These are phyloP conservation scores for Trichophyton equinum DNA, from an alignment of 2,329 filamentous ascomycete species.

Conservation along the genomic window DNA sequence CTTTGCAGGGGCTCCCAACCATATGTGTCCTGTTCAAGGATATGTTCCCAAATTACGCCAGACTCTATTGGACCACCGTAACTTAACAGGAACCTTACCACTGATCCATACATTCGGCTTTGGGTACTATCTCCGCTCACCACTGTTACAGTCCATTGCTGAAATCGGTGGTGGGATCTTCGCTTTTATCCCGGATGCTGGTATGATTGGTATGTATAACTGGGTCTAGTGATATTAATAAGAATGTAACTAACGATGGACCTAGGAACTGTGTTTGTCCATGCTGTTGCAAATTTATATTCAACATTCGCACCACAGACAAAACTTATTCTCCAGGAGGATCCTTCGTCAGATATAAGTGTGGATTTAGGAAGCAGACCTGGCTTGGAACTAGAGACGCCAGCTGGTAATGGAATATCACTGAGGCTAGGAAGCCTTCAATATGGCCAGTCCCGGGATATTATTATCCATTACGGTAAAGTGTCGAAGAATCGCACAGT, in stretches of 20 bases:
- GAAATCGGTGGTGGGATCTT: conserved; percentile 47
- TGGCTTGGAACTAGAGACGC: conserved; percentile 29
- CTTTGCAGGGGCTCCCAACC: conserved; percentile 34
- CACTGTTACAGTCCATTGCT: conserved; percentile 47
- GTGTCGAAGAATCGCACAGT: conserved; percentile 10
- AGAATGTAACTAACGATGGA: background rate
- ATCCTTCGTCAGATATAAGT: conserved; percentile 12
- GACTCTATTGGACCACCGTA: conserved; percentile 25
- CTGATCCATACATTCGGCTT: conserved; percentile 43
- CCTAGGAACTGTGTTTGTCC: conserved; percentile 45
- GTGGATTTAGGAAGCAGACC: conserved; percentile 17
- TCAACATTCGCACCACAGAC: conserved; percentile 44
- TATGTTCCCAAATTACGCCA: conserved; percentile 43
- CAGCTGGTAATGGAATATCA: conserved; percentile 14
- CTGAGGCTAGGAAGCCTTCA: conserved; percentile 39
- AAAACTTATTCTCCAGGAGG: conserved; percentile 28
- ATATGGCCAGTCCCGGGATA: conserved; percentile 49
- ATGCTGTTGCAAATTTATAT: conserved; percentile 50
- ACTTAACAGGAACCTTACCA: conserved; percentile 25
- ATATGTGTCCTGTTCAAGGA: conserved; percentile 41
- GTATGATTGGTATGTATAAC: conserved; percentile 38
- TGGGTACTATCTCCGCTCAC: conserved; percentile 39
- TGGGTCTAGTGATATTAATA: conserved; percentile 4
- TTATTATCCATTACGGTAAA: conserved; percentile 34
- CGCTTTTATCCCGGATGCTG: conserved; percentile 49